Evolutionary conservation across 2,329 filamentous ascomycete genomes (phyloP).

Genomic region (Aspergillus nomiae): DNA sequence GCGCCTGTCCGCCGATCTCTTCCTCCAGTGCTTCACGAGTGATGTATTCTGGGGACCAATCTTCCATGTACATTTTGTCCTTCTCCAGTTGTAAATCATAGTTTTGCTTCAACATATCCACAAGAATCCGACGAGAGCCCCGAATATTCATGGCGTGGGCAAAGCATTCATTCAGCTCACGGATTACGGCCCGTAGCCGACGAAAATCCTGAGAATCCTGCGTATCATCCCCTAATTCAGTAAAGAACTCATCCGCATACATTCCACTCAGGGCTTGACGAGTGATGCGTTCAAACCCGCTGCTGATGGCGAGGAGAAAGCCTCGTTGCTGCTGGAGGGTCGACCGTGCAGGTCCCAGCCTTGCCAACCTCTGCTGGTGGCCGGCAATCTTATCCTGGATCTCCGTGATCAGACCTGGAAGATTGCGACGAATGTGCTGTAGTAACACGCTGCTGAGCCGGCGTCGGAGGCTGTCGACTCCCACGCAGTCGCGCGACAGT

Average conservation of each 20-base stretch:
- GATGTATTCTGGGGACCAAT: conserved; percentile 14
- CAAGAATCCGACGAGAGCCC: conserved; percentile 19
- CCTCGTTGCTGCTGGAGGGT: conserved; percentile 28
- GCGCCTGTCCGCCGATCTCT: conserved; percentile 30
- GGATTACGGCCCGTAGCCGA: conserved; percentile 31
- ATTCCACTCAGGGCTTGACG: conserved; percentile 43
- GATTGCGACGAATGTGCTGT: conserved; percentile 27
- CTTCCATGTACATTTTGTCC: conserved; percentile 17
- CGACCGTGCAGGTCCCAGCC: conserved; percentile 27
- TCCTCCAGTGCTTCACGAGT: conserved; percentile 7
- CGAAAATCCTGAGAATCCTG: conserved; percentile 19
- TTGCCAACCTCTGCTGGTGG: conserved; percentile 31
- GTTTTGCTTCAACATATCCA: not conserved
- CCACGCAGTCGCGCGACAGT: conserved; percentile 29
- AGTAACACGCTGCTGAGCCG: conserved; percentile 43
- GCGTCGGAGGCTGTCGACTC: conserved; percentile 38
- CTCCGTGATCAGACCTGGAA: conserved; percentile 41
- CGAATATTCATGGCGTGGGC: conserved; percentile 24
- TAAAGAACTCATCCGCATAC: conserved; percentile 47
- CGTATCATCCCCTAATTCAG: conserved; percentile 17
- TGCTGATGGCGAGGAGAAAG: conserved; percentile 39
- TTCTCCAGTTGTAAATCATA: not conserved
- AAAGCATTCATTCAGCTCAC: conserved; percentile 30
- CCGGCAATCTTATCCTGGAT: conserved; percentile 35
- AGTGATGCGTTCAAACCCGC: conserved; percentile 41